These are phyloP conservation scores for Clonostachys chloroleuca DNA, from an alignment of 2,329 filamentous ascomycete genomes.

Conservation along the genomic window DNA sequence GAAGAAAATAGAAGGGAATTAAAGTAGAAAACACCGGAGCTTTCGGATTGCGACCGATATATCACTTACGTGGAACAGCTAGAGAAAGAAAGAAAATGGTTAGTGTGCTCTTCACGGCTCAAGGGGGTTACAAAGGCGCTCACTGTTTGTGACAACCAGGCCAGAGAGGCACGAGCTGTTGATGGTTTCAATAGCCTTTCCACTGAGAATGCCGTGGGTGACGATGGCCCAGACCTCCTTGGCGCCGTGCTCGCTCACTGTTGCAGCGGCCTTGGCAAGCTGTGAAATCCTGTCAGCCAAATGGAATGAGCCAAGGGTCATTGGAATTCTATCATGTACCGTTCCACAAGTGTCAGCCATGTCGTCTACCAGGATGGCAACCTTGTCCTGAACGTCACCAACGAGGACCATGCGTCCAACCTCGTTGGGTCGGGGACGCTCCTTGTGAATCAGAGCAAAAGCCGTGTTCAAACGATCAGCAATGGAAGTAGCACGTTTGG, in stretches of 20 bases:
- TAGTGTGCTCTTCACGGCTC: slow-evolving; percentile 11
- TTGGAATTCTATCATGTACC: slow-evolving; percentile 12
- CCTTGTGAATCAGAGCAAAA: slow-evolving; percentile 96
- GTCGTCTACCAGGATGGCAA: slow-evolving; percentile 94
- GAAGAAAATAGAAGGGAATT: no score
- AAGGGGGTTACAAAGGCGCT: slow-evolving; percentile 8
- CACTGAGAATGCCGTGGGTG: slow-evolving; percentile 87
- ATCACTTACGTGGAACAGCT: slow-evolving; percentile 26
- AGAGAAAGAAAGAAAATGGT: not conserved
- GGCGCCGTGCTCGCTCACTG: slow-evolving; percentile 82
- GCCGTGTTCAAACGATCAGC: slow-evolving; percentile 86
- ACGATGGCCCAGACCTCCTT: slow-evolving; percentile 90
- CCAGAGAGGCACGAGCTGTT: slow-evolving; percentile 74
- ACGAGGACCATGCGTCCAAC: slow-evolving; percentile 93
- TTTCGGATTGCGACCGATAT: no score
- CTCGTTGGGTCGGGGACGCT: slow-evolving; percentile 80
- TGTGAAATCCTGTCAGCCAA: slow-evolving; percentile 10
- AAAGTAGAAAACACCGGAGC: no score
- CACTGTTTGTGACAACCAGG: slow-evolving; percentile 84
- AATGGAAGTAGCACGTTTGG: slow-evolving; percentile 89
- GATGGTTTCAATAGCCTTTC: slow-evolving; percentile 81
- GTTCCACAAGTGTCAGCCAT: slow-evolving; percentile 97
- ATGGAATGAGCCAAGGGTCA: not conserved
- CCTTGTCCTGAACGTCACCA: slow-evolving; percentile 84
- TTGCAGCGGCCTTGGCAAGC: slow-evolving; percentile 78